phyloP scores from a whole-genome alignment of 2,329 filamentous ascomycete genomes.

The Stromatinia cepivora region DNA sequence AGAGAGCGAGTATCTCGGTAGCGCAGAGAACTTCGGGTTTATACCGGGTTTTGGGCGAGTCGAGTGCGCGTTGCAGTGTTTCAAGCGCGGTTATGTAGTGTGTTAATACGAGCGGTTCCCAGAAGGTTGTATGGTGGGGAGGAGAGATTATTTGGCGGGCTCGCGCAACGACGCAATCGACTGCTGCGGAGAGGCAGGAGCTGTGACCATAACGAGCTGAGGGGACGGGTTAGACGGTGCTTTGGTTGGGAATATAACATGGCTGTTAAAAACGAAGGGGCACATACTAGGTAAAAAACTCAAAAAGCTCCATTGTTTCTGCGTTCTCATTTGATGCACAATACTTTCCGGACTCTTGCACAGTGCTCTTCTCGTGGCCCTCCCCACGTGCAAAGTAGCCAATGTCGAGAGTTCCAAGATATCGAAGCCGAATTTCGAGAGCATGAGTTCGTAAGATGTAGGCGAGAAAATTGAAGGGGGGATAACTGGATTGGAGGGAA shows the following conservation, averaged over 20 bases:
- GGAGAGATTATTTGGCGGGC: slow-evolving; percentile 34
- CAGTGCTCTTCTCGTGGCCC: slow-evolving; percentile 32
- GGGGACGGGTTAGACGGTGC: neutral
- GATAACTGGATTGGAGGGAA: neutral
- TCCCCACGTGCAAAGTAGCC: slow-evolving; percentile 37
- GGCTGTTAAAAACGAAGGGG: neutral
- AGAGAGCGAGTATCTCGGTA: slow-evolving; percentile 35
- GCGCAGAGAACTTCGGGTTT: slow-evolving; percentile 35
- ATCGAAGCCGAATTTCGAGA: slow-evolving; percentile 34
- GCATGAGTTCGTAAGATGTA: slow-evolving; percentile 36
- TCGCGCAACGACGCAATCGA: slow-evolving; percentile 36
- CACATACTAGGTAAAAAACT: slow-evolving; percentile 33
- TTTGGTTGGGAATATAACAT: neutral
- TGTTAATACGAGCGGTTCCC: slow-evolving; percentile 28
- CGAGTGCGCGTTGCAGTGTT: slow-evolving; percentile 34
- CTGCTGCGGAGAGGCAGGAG: slow-evolving; percentile 35
- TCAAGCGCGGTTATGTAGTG: slow-evolving; percentile 34
- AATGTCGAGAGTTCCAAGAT: slow-evolving; percentile 37
- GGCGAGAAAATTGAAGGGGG: slow-evolving; percentile 27
- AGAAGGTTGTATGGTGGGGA: slow-evolving; percentile 19
- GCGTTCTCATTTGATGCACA: slow-evolving; percentile 32
- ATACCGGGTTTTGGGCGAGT: slow-evolving; percentile 30
- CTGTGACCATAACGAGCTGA: slow-evolving; percentile 32
- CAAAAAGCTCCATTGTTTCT: slow-evolving; percentile 37
- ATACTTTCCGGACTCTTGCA: slow-evolving; percentile 33